Conservation (phyloP, 257 asterid species). For the Solanum pennellii region DNA sequence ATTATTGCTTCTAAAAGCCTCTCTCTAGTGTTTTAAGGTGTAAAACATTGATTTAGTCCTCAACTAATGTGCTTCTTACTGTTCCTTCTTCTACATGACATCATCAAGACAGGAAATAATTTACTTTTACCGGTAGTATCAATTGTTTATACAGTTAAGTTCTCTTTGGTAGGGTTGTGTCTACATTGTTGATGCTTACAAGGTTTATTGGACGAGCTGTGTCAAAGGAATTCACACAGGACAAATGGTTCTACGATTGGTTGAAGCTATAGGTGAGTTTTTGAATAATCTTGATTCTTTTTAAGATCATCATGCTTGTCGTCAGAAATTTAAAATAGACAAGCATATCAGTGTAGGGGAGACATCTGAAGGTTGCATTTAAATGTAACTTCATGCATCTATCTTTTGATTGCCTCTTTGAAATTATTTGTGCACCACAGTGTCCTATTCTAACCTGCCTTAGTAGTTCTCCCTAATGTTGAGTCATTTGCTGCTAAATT, state of each 20-base stretch:
- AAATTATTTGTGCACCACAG: neutral
- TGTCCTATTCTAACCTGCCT: neutral
- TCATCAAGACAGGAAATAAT: neutral
- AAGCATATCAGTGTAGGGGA: neutral
- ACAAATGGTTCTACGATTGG: conserved; percentile 76
- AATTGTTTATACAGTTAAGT: neutral
- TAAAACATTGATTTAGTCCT: neutral
- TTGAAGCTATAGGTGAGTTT: conserved; percentile 90
- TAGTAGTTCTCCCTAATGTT: neutral
- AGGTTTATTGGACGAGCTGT: conserved; percentile 82
- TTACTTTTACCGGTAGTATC: neutral
- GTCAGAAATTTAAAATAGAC: neutral
- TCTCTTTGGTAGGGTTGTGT: conserved; percentile 62
- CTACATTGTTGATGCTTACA: conserved; percentile 81
- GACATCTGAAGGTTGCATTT: neutral
- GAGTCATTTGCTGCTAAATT: neutral
- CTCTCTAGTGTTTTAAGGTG: neutral
- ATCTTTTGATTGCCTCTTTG: neutral
- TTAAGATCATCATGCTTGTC: neutral
- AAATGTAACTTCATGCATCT: neutral
- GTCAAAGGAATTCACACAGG: conserved; percentile 84
- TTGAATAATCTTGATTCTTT: neutral
- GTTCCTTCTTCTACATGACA: neutral
- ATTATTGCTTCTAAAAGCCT: neutral
- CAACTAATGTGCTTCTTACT: neutral